Conservation (phyloP, 495 filamentous ascomycete genomes). For the Trichocladium uniseriatum region DNA sequence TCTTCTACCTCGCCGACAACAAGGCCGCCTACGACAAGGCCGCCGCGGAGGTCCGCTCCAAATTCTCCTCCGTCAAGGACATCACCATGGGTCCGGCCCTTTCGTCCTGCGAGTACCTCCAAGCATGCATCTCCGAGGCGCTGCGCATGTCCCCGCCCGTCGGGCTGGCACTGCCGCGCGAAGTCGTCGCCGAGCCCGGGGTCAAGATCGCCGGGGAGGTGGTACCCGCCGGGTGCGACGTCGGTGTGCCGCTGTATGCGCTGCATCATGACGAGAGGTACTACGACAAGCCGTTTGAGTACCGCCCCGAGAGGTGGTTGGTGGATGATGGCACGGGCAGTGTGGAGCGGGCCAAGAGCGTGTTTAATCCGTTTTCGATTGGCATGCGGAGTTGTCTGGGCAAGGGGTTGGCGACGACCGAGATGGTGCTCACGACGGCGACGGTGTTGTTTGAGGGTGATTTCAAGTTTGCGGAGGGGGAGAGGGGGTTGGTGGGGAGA, state of each 20-base stretch:
- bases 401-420: constrained; percentile 48
- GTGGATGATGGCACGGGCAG: not conserved
- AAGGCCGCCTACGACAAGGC: constrained; percentile 38
- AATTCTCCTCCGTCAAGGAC: constrained; percentile 42
- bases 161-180: constrained; percentile 46
- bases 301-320: constrained; percentile 40
- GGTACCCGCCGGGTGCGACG: constrained; percentile 43
- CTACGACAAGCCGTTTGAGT: constrained; percentile 43
- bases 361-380: constrained; percentile 50
- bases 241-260: constrained; percentile 45
- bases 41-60: constrained; percentile 38
- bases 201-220: constrained; percentile 47
- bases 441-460: constrained; percentile 24
- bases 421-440: constrained; percentile 44
- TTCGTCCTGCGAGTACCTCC: constrained; percentile 45
- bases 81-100: constrained; percentile 44
- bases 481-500: constrained; percentile 7
- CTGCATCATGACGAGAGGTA: constrained; percentile 47
- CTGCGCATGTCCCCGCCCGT: constrained; percentile 62
- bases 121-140: constrained; percentile 58
- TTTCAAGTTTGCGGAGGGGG: constrained; percentile 12
- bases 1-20: constrained; percentile 61
- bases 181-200: constrained; percentile 47
- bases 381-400: constrained; percentile 51
- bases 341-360: constrained; percentile 13